These are phyloP conservation scores for Tephrocybe rancida DNA, from an alignment of 768 basidiomycete species.

Conservation along the genomic window DNA sequence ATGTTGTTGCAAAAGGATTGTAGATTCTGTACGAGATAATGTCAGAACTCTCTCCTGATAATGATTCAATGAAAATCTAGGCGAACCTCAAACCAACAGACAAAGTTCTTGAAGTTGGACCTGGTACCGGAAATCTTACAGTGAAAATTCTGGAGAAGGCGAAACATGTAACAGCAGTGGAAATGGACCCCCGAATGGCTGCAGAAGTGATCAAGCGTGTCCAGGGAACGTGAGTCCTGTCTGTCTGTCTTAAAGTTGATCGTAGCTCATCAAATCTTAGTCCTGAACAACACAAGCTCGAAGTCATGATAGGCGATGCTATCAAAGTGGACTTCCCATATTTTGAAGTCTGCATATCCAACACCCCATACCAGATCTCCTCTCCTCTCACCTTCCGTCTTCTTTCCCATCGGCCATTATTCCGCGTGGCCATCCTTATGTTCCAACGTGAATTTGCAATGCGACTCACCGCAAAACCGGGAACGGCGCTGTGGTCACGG, in stretches of 20 bases:
- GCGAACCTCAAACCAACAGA: conserved; percentile 93
- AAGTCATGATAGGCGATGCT: conserved; percentile 96
- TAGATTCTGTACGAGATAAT: conserved; percentile 41
- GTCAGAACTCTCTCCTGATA: neutral
- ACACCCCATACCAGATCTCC: conserved; percentile 99
- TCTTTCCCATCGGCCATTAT: conserved; percentile 93
- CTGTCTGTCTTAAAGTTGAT: neutral
- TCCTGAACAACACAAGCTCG: conserved; percentile 93
- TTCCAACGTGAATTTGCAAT: conserved; percentile 99
- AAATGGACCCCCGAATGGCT: conserved; percentile 99
- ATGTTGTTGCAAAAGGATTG: conserved; percentile 38
- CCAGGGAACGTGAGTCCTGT: conserved; percentile 88
- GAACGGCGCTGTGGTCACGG: conserved; percentile 87
- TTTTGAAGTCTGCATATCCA: conserved; percentile 99
- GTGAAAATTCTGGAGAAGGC: conserved; percentile 92
- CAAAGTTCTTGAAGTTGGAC: conserved; percentile 95
- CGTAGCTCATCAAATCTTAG: conserved; percentile 39
- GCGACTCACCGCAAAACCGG: conserved; percentile 85
- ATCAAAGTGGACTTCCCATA: conserved; percentile 98
- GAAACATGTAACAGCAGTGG: conserved; percentile 90
- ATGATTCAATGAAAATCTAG: conserved; percentile 36
- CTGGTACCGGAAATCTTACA: conserved; percentile 96
- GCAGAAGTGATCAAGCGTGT: conserved; percentile 97
- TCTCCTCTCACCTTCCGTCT: conserved; percentile 97
- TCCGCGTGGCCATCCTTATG: conserved; percentile 96